phyloP scores from a whole-genome alignment of 805 yeast genomes.

The Metschnikowia gelsemii region DNA sequence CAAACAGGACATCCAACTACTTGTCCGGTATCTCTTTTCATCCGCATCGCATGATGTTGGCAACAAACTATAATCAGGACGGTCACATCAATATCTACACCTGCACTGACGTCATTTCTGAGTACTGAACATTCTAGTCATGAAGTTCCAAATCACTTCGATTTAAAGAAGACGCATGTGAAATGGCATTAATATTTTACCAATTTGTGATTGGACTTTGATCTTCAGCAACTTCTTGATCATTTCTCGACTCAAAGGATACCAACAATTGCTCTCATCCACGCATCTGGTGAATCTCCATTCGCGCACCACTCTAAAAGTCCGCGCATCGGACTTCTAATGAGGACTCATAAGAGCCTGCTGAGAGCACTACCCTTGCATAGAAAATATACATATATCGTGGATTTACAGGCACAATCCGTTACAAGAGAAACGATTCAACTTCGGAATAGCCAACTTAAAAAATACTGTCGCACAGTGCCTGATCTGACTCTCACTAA shows the following conservation, averaged over 20 bases:
- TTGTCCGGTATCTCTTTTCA: conserved; percentile 74
- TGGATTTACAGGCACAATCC: no score
- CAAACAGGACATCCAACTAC: conserved; percentile 50
- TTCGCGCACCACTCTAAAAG: conserved; percentile 6
- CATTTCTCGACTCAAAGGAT: no score
- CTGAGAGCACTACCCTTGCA: neutral
- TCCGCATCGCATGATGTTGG: conserved; percentile 93
- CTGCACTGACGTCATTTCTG: conserved; percentile 39
- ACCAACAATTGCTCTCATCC: no score
- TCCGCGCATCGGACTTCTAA: conserved; percentile 9
- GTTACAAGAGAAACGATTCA: no score
- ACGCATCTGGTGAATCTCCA: neutral
- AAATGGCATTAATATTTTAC: neutral
- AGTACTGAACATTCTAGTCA: conserved; percentile 21
- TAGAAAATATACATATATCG: no score
- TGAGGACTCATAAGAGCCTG: neutral
- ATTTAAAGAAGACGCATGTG: neutral
- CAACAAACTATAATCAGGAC: conserved; percentile 79
- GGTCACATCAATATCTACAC: conserved; percentile 61
- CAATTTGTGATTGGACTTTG: no score
- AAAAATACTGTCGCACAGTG: neutral
- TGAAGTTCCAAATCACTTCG: neutral
- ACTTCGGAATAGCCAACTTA: neutral
- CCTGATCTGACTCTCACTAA: no score
- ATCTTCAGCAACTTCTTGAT: neutral